phyloP scores from a whole-genome alignment of 768 basidiomycete species.

The Lactarius tabidus region DNA sequence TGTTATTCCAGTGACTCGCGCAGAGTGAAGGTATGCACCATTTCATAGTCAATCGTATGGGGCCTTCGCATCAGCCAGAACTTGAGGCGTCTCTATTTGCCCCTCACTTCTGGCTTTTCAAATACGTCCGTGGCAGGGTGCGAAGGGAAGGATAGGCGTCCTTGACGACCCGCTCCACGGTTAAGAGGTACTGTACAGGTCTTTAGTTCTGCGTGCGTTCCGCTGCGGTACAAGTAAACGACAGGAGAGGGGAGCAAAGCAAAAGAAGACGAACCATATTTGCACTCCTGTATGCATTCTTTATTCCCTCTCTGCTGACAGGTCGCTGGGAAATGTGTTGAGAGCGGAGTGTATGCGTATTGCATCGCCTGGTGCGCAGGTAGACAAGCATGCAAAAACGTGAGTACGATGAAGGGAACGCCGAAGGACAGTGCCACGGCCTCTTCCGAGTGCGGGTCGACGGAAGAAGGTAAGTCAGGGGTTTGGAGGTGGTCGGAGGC shows the following conservation, averaged over 20 bases:
- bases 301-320: constrained; percentile 78
- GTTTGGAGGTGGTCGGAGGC: background rate
- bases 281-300: constrained; percentile 47
- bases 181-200: background rate
- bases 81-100: no score
- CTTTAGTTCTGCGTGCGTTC: background rate
- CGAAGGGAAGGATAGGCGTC: background rate
- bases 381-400: constrained; percentile 84
- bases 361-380: constrained; percentile 54
- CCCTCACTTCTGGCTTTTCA: background rate
- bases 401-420: constrained; percentile 59
- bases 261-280: constrained; percentile 25
- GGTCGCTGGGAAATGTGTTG: constrained; percentile 73
- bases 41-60: background rate
- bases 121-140: background rate
- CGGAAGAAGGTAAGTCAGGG: background rate
- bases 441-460: background rate
- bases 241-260: background rate
- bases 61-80: background rate
- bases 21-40: no score
- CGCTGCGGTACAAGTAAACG: background rate
- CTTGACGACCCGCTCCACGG: background rate
- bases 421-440: background rate
- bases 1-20: background rate
- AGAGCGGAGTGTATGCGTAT: constrained; percentile 83